Percentiles rank a stretch among this genome's conserved stretches.
Evolutionary conservation across 164 flowering plant species (phyloP).

Genomic region (Magnolia changhungtana): DNA sequence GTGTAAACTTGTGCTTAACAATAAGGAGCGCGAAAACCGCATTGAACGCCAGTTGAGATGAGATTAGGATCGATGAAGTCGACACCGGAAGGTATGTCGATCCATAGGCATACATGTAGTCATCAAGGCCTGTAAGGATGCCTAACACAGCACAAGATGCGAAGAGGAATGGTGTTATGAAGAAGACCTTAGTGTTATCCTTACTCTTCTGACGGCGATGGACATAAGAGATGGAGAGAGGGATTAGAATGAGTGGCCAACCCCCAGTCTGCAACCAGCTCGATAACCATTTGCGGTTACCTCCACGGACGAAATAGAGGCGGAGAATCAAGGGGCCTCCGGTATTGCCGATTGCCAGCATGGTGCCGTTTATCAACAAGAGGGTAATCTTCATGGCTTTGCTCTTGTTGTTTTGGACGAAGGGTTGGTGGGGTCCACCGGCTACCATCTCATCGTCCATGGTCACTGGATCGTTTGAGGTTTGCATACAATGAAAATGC

Average conservation of each 20-base stretch:
- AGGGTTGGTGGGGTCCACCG: not conserved
- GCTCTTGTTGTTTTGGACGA: not conserved
- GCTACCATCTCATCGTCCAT: not conserved
- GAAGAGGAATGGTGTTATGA: slow-evolving; percentile 11
- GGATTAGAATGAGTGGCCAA: slow-evolving; percentile 48
- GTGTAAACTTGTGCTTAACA: slow-evolving; percentile 39
- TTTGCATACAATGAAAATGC: too few relatives aligned
- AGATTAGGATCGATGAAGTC: slow-evolving; percentile 18
- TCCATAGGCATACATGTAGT: slow-evolving; percentile 19
- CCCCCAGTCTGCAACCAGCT: slow-evolving; percentile 51
- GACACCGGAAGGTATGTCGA: slow-evolving; percentile 13
- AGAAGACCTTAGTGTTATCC: not conserved
- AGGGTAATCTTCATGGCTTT: slow-evolving; percentile 3
- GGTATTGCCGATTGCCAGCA: slow-evolving; percentile 30
- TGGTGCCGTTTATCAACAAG: not conserved
- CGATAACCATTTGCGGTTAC: slow-evolving; percentile 30
- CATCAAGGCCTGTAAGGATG: slow-evolving; percentile 12
- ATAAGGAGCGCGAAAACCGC: slow-evolving; percentile 11
- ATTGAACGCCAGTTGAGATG: slow-evolving; percentile 18
- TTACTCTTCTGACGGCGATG: slow-evolving; percentile 6
- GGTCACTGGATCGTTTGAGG: not conserved
- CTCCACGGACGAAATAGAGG: slow-evolving; percentile 61
- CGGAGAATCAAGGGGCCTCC: slow-evolving; percentile 56
- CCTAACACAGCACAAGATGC: slow-evolving; percentile 30
- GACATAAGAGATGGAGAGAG: slow-evolving; percentile 21